Conservation (phyloP, 345 rosid species). For the Boechera divaricarpa region DNA sequence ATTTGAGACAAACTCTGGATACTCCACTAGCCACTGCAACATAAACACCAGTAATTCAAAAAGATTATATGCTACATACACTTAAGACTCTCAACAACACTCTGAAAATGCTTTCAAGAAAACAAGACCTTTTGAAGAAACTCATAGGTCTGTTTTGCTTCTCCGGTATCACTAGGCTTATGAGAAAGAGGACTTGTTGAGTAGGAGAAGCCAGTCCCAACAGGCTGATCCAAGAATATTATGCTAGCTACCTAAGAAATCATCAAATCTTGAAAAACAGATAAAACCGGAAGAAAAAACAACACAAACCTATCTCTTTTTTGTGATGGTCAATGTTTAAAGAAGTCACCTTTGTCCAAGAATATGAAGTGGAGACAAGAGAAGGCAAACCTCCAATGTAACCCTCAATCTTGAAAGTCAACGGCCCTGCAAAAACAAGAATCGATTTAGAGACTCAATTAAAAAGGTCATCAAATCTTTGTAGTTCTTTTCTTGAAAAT, state of each 20-base stretch:
- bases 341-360: constrained; percentile 70
- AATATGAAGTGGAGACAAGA: constrained; percentile 56
- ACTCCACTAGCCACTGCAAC: constrained; percentile 14
- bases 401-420: constrained; percentile 52
- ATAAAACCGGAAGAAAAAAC: not conserved
- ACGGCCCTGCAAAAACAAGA: constrained; percentile 55
- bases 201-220: constrained; percentile 75
- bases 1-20: constrained; percentile 24
- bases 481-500: not conserved
- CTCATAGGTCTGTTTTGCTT: constrained; percentile 39
- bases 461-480: not conserved
- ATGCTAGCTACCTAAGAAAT: constrained; percentile 25
- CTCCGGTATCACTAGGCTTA: constrained; percentile 49
- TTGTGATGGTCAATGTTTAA: not conserved
- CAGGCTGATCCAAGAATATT: constrained; percentile 52
- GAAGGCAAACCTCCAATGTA: constrained; percentile 73
- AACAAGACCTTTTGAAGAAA: constrained; percentile 27
- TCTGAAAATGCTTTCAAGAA: not conserved
- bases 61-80: not conserved
- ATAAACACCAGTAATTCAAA: not conserved
- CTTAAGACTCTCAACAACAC: not conserved
- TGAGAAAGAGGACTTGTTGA: constrained; percentile 43
- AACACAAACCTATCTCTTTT: not conserved
- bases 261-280: constrained; percentile 13
- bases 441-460: not conserved